Evolutionary conservation across 2,329 filamentous ascomycete genomes (phyloP).

Genomic region (Amauroascus verrucosus): DNA sequence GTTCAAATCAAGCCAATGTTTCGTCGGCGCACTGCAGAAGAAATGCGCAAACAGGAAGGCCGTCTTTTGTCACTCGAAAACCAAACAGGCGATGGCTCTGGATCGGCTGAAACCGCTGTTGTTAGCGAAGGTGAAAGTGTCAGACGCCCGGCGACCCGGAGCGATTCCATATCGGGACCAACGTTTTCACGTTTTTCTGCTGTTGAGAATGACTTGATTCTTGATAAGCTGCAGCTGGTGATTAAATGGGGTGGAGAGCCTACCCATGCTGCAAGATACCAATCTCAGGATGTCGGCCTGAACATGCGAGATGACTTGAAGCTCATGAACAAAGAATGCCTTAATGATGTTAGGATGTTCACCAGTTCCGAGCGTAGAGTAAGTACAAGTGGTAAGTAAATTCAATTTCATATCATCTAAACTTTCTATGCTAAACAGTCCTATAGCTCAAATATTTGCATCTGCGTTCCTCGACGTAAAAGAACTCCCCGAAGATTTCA

Average conservation of each 20-base stretch:
- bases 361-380: slow-evolving; percentile 92
- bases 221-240: slow-evolving; percentile 93
- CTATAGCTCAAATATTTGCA: slow-evolving; percentile 78
- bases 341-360: slow-evolving; percentile 89
- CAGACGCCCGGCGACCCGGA: slow-evolving; percentile 48
- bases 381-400: slow-evolving; percentile 59
- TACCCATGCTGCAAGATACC: slow-evolving; percentile 92
- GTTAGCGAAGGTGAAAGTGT: slow-evolving; percentile 25
- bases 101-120: slow-evolving; percentile 27
- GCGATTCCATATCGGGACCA: slow-evolving; percentile 78
- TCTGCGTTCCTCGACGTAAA: slow-evolving; percentile 79
- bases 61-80: slow-evolving; percentile 12
- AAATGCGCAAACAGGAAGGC: slow-evolving; percentile 31
- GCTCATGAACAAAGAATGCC: slow-evolving; percentile 79
- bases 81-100: slow-evolving; percentile 46
- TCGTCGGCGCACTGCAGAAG: slow-evolving; percentile 67
- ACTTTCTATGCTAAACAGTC: not conserved
- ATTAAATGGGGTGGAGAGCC: slow-evolving; percentile 99
- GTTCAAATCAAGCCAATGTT: slow-evolving; percentile 99
- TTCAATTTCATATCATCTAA: not conserved
- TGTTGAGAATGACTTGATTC: slow-evolving; percentile 78
- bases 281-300: slow-evolving; percentile 85
- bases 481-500: slow-evolving; percentile 73
- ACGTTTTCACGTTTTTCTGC: slow-evolving; percentile 92
- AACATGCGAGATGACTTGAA: slow-evolving; percentile 94